Base-by-base conservation (phyloP, 352 stramenopile genomes). In the Globisporangium echinulatum region DNA sequence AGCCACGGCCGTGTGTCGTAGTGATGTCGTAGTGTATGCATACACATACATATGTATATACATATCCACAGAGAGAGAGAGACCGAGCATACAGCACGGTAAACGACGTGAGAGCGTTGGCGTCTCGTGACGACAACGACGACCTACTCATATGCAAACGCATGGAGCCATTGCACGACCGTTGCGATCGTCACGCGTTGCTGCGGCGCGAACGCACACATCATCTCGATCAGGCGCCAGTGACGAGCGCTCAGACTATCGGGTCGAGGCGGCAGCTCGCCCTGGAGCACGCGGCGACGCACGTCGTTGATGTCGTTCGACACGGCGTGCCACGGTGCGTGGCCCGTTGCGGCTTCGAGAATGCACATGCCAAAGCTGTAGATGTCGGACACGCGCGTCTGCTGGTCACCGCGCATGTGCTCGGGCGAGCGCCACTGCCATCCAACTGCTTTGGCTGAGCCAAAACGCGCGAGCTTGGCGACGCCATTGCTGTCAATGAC, bases 311-410 rank as follows among this genome's bases (percentile, higher is more conserved):
- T 33, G 17, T 56, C 52, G 7, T 46, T 13, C 10, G 38, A 38
- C 8, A 14, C 25, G 4, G 15, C 46, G 5, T n/a, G 15, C 52
- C 52, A 56, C n/a, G 52, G 52, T 0, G 52, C 37, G 38, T 17
- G 11, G 1, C 54, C 54, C 25, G 61, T 66, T 42, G 54, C 49
- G 0, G 49, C 61, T 39, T 66, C 61, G 7, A 62, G 11, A 40
- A 66, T 57, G 19, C 54, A 61, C 61, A 62, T 46, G 15, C 61
- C 61, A 19, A 66, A 58, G 13, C 47, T 50, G 49, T 62, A 66
- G 7, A 66, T 43, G 25, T 66, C 61, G 11, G 53, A 51, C 13
- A 37, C 52, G 37, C 33, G 52, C 52, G 52, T 56, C 15, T 48
- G 7, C 9, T 38, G 43, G 38, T 56, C 52, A 5, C 52, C 52